Base-by-base conservation (phyloP, 2,329 filamentous ascomycete genomes). In the Fusarium poae region DNA sequence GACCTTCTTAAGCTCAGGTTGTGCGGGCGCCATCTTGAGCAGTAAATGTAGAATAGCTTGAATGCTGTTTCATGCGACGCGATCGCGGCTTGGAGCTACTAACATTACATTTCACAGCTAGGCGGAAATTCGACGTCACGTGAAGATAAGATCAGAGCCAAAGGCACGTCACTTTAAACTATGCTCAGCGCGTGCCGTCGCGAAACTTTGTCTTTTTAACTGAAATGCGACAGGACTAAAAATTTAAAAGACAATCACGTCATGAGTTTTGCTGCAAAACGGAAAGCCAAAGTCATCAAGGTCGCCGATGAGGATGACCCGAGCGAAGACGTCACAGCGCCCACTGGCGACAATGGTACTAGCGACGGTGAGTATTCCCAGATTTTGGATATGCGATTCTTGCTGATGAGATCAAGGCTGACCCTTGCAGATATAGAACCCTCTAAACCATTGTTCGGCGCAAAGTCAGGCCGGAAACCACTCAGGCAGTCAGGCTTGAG, bases 1-100 rank as follows among this genome's bases (percentile, higher is more conserved):
- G 82, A 97, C 96, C 90, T 98, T 99, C 84, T 98, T 99, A 69
- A 99, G 89, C 85, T 99, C 97, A 76, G 96, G 96, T 84, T 98
- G 96, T 80, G 96, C 94, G 90, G 97, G 95, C 84, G 96, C 93
- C 96, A 99, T 99, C 72, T 85, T 92, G 84, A 80, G 73, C 72
- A 73, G 62, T 76, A 62, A 67, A 69, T 63, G 59, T 65, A 63
- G 63, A 62, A 68, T 71, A 58, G 48, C 60, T 71, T 64, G 68
- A 35, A 50, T 77, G 60, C 67, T 62, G 69, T 73, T 67, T 67
- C 56, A 58, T 75, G 65, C 73, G 71, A 75, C 73, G 75, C 73
- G 71, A 75, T 74, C 60, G 54, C 71, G 57, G 72, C 72, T 67
- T 68, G 45, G 64, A 72, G 70, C 68, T 67, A 65, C 58, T 51